Evolutionary conservation across 768 basidiomycete genomes (phyloP).

Genomic region (Trametes elegans): DNA sequence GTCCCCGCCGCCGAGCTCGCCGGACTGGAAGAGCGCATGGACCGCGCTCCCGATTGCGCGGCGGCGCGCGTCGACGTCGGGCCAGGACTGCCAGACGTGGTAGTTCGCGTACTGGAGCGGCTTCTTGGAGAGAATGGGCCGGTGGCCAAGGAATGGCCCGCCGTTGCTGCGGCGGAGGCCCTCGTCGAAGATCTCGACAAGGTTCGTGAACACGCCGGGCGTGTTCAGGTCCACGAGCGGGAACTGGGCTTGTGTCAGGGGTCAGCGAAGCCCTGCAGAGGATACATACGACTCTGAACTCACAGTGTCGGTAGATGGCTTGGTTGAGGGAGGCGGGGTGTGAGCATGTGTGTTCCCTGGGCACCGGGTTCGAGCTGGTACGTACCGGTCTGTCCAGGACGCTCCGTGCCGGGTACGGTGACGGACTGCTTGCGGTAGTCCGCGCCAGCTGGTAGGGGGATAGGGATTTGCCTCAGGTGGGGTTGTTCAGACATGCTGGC

Average conservation of each 20-base stretch:
- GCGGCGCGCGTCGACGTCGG: conserved; percentile 66
- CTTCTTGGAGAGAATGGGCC: conserved; percentile 59
- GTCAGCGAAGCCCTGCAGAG: not conserved
- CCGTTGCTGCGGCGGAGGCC: conserved; percentile 54
- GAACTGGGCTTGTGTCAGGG: not conserved
- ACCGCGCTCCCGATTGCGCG: conserved; percentile 77
- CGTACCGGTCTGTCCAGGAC: conserved; percentile 78
- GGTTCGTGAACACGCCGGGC: conserved; percentile 49
- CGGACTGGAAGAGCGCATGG: conserved; percentile 58
- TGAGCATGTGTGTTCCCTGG: no score
- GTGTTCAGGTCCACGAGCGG: conserved; percentile 43
- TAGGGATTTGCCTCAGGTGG: conserved; percentile 15
- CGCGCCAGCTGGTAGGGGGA: conserved; percentile 35
- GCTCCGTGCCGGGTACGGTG: conserved; percentile 73
- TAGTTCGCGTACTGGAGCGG: conserved; percentile 68
- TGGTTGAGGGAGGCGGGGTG: not conserved
- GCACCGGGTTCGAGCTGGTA: no score
- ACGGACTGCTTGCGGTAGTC: conserved; percentile 63
- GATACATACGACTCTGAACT: not conserved
- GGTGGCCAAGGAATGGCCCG: conserved; percentile 61
- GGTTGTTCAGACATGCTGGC: not conserved
- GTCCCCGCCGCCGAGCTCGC: conserved; percentile 61
- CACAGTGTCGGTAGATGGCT: conserved; percentile 14
- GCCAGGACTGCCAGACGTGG: conserved; percentile 79
- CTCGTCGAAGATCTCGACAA: conserved; percentile 61